These are phyloP conservation scores for Mercurialis annua DNA, from an alignment of 345 rosid genomes.

Conservation along the genomic window DNA sequence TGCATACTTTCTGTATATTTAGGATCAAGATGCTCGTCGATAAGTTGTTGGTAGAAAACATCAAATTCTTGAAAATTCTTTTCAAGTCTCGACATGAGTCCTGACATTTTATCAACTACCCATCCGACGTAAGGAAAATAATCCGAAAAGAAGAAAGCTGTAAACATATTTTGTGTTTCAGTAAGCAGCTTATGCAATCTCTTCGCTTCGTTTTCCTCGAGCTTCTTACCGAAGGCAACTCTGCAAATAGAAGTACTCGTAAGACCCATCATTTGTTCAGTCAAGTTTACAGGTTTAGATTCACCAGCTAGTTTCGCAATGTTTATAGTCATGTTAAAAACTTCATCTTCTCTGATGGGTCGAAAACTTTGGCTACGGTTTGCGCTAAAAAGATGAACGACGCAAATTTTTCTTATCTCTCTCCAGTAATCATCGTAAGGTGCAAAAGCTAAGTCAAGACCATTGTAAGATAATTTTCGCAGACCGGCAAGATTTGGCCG, in stretches of 20 bases:
- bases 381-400: conserved; percentile 34
- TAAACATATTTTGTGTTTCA: conserved; percentile 35
- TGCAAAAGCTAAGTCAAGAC: conserved; percentile 43
- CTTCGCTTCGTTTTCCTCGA: conserved; percentile 27
- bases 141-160: conserved; percentile 36
- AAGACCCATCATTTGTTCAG: conserved; percentile 28
- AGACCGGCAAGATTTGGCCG: conserved; percentile 36
- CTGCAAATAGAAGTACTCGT: conserved; percentile 28
- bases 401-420: conserved; percentile 38
- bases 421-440: conserved; percentile 45
- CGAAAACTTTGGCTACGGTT: conserved; percentile 32
- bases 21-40: conserved; percentile 19
- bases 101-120: conserved; percentile 33
- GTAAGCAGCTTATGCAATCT: conserved; percentile 32
- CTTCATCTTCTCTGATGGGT: conserved; percentile 19
- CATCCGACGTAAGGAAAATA: conserved; percentile 37
- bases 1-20: neutral
- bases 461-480: conserved; percentile 39
- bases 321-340: conserved; percentile 24
- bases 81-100: conserved; percentile 24
- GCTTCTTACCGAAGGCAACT: conserved; percentile 34
- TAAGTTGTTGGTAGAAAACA: conserved; percentile 10
- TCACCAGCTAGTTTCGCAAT: conserved; percentile 24
- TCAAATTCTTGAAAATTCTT: conserved; percentile 14
- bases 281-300: conserved; percentile 24